A percentile compares a stretch with the other conserved stretches of the same genome.
These are phyloP conservation scores for Xylaria venustula DNA, from an alignment of 495 filamentous ascomycete species.

Conservation along the genomic window DNA sequence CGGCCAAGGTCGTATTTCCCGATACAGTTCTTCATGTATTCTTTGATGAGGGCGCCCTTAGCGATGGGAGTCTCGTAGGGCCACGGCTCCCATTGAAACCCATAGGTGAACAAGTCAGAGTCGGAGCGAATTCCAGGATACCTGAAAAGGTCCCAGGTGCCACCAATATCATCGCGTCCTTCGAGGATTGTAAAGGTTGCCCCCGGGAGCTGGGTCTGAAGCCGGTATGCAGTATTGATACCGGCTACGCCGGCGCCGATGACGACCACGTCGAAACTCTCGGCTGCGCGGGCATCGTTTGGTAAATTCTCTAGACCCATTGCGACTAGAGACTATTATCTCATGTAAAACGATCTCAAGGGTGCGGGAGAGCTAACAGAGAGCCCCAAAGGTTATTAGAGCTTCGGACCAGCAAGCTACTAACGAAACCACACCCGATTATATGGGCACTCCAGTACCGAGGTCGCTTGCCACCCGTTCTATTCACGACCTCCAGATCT, in stretches of 20 bases:
- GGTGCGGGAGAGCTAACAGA: no score
- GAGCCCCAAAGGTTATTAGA: no score
- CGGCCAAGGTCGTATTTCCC: slow-evolving; percentile 58
- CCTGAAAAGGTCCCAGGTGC: slow-evolving; percentile 72
- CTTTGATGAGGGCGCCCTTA: slow-evolving; percentile 54
- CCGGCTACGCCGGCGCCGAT: slow-evolving; percentile 74
- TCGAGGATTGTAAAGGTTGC: slow-evolving; percentile 62
- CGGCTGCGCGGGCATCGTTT: neutral
- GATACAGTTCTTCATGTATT: slow-evolving; percentile 63
- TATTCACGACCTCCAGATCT: no score
- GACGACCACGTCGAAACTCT: slow-evolving; percentile 60
- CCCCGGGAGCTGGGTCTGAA: slow-evolving; percentile 60
- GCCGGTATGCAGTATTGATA: slow-evolving; percentile 70
- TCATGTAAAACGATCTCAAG: neutral
- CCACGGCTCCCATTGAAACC: slow-evolving; percentile 62
- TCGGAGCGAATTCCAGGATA: slow-evolving; percentile 71
- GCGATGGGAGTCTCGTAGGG: slow-evolving; percentile 57
- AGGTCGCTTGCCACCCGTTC: no score
- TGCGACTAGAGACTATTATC: neutral
- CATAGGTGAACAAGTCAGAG: slow-evolving; percentile 65
- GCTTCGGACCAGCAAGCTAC: no score
- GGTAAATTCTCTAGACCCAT: neutral
- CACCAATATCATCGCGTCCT: slow-evolving; percentile 57
- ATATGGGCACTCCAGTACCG: no score
- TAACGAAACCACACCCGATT: no score